phyloP scores from a whole-genome alignment of 768 basidiomycete genomes.

The Kwoniella pini region DNA sequence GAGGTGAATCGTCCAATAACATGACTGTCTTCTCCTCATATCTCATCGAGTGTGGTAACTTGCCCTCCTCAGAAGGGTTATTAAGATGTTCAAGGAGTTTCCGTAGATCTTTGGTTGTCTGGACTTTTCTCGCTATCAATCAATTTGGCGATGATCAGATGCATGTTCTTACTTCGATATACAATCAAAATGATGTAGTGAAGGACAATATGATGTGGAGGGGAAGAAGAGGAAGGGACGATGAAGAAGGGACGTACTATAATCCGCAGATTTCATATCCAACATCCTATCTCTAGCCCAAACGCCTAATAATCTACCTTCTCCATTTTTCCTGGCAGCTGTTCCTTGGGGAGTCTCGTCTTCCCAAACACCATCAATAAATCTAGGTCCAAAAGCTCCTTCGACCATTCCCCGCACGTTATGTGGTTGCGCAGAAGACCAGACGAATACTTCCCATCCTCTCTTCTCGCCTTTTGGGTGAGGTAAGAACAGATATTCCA shows the following conservation, averaged over 20 bases:
- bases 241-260: conserved; percentile 33
- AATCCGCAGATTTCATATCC: conserved; percentile 39
- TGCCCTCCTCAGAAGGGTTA: not conserved
- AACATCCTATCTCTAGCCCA: conserved; percentile 51
- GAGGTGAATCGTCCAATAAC: conserved; percentile 50
- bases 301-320: conserved; percentile 48
- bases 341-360: conserved; percentile 10
- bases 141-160: not conserved
- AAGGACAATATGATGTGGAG: too few relatives aligned
- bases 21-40: conserved; percentile 38
- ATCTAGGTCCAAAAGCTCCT: conserved; percentile 35
- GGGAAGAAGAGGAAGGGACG: not conserved
- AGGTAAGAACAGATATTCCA: conserved; percentile 44
- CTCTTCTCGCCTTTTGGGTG: conserved; percentile 9
- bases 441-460: conserved; percentile 52
- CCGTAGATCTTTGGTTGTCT: conserved; percentile 50
- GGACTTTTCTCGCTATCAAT: conserved; percentile 34
- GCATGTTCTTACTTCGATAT: conserved; percentile 1
- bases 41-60: not conserved
- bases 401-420: conserved; percentile 51
- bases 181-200: too few relatives aligned
- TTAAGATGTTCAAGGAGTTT: conserved; percentile 39
- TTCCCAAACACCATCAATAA: conserved; percentile 38
- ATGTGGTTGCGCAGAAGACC: conserved; percentile 51
- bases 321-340: conserved; percentile 22